Base-by-base conservation (phyloP, 495 filamentous ascomycete species). In the Alectoria sarmentosa region DNA sequence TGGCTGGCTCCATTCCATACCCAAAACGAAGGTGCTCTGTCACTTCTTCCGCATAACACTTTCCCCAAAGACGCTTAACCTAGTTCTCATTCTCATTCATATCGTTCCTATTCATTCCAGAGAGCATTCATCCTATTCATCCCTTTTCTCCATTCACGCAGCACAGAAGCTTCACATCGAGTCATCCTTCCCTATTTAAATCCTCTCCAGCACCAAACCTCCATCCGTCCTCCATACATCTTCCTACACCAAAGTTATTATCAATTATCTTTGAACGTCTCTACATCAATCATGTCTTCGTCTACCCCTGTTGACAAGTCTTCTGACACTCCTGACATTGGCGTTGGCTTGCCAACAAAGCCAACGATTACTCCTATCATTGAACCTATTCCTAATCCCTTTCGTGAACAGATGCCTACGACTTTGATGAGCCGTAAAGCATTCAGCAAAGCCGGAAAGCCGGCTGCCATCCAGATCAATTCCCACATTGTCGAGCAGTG, bases 401-500 rank as follows among this genome's bases (percentile, higher is more conserved):
- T 39, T 9, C 69, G 63, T 66, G 34, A 38, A 9, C 49, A 71
- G 67, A 69, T 78, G 44, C 70, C 73, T 2, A 70, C 61, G 8
- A 63, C 73, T 28, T 70, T 67, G 49, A 70, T 77, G 46, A 63
- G 65, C 56, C 83, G 85, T 30, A 79, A 78, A n/a, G 78, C 70
- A 28, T 86, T 82, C 74, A 87, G 84, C 66, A 76, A 73, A 0
- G 73, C 75, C 17, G 92, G 89, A 19, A 82, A 78, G 41, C 70
- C 77, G 0, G 78, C 87, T 23, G 75, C 76, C 11, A 70, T 97
- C 10, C 69, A 75, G 0, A 74, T 95, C 59, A 98, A 98, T 74
- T 84, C 90, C 11, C 96, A 84, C 74, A 78, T 80, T 0, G 83
- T 96, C n/a, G 67, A 61, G 4, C 69, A 75, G 63, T 82, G 77